Evolutionary conservation across 2,329 filamentous ascomycete genomes (phyloP), one percentile per base, ranked within the genome.

Genomic region (Malbranchea zuffiana): DNA sequence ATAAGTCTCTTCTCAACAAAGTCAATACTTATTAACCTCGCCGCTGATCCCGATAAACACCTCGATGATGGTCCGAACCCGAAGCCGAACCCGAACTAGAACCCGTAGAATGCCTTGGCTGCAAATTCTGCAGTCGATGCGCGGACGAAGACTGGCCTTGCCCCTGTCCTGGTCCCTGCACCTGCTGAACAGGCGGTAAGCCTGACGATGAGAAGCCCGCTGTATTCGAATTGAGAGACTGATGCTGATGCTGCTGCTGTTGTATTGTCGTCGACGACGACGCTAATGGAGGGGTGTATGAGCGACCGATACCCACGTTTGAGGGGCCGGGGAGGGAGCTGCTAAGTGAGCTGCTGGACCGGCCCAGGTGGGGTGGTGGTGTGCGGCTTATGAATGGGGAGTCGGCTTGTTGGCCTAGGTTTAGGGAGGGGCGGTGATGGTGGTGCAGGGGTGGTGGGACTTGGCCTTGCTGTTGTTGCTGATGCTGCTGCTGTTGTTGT

Each of bases 231-330:
- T 25, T 13, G 21, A 15, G 15, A 23, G 17, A 17, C 32, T 30
- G 28, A 18, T 35, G 20, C 23, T 21, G 27, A 19, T 25, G 33
- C 17, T 34, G 33, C 23, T 38, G 33, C 27, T 40, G 32, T 11
- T 43, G 40, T 40, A 26, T 29, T 39, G 40, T 7, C 34, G 41
- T 16, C 16, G 19, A 5, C 5, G 36, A 50, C 30, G 61, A 28
- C 12, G 49, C 47, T 4, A 57, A 45, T 1, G 59, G 59, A n/a
- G 61, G 61, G 2, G 59, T 62, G 37, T 57, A 63, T 6, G 61
- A 56, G 24, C 60, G 53, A 10, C 50, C 54, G 16, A 61, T 48
- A 10, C 43, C 26, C 16, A 42, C 19, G 19, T 23, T 32, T 12
- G 32, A 32, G 24, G 17, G 23, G 17, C 6, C 11, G 32, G 31